Base-by-base conservation (phyloP, 768 basidiomycete species). In the Calocybe indica region DNA sequence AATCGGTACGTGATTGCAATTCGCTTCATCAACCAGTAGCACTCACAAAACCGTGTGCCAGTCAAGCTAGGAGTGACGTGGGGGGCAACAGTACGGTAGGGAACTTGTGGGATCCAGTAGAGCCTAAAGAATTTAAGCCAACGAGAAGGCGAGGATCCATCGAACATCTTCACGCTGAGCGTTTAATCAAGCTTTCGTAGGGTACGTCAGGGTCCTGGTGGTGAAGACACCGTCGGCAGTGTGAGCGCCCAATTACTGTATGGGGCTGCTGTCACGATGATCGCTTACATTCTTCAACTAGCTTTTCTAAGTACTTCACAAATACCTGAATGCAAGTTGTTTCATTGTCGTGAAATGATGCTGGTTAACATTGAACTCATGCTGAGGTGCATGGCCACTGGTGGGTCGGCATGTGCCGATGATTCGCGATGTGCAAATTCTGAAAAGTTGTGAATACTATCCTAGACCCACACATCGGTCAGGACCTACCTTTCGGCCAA, bases 181-280 rank as follows among this genome's bases (percentile, higher is more conserved):
- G 1, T 37, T 7, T 42, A 36, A 48, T 32, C n/a, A 13, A 37
- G n/a, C 39, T 46, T 14, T 40, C 5, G 14, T 43, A 87, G 84
- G 48, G 85, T 87, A 31, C 72, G 83, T 50, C 73, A 87, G 62
- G 74, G 73, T 38, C 85, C 85, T 31, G 85, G 85, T 55, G 85
- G 85, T 22, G 60, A 72, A 42, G 85, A 87, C 58, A 78, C 69
- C 57, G 79, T 87, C 42, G 68, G 57, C 52, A 63, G 59, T 6
- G 75, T 78, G 59, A 56, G 61, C 49, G 22, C 22, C 22, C 22
- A 22, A 22, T 22, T 22, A 1, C 22, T 22, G 22, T 4, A 22
- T 22, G 22, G 4, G 4, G 2, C 22, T 22, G 2, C 22, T 22
- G 22, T 4, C 2, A 4, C 22, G 22, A 22, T 4, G 22, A 22